Percentiles rank a stretch among this genome's conserved stretches.
phyloP scores from a whole-genome alignment of 1,139 yeast species.

The Zygoascus meyerae region DNA sequence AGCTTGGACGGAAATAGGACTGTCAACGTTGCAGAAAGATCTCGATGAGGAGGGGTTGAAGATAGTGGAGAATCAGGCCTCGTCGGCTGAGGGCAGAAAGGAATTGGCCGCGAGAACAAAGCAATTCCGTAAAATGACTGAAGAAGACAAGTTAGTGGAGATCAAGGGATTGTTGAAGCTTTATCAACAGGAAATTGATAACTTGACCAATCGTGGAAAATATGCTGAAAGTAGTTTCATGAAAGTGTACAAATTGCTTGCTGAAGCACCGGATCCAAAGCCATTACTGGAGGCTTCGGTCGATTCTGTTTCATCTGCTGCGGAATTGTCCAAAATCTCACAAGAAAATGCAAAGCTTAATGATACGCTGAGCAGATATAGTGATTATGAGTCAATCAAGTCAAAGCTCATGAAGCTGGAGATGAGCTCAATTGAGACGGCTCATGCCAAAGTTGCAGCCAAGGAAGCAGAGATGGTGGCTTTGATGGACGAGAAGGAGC shows the following conservation, averaged over 20 bases:
- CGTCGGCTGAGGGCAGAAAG: slow-evolving; percentile 64
- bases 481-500: slow-evolving; percentile 38
- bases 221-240: slow-evolving; percentile 67
- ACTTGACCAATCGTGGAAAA: slow-evolving; percentile 71
- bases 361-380: slow-evolving; percentile 56
- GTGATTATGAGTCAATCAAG: slow-evolving; percentile 76
- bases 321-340: slow-evolving; percentile 49
- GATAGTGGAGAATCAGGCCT: slow-evolving; percentile 63
- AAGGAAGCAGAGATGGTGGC: slow-evolving; percentile 37
- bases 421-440: slow-evolving; percentile 28
- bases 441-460: slow-evolving; percentile 31
- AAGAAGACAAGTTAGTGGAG: slow-evolving; percentile 58
- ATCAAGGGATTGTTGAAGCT: slow-evolving; percentile 65
- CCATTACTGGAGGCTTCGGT: slow-evolving; percentile 71
- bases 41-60: slow-evolving; percentile 72
- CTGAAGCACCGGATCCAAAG: slow-evolving; percentile 91
- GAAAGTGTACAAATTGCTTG: slow-evolving; percentile 64
- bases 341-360: slow-evolving; percentile 52
- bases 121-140: slow-evolving; percentile 65
- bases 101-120: slow-evolving; percentile 76
- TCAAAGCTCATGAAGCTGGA: slow-evolving; percentile 53
- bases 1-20: slow-evolving; percentile 70
- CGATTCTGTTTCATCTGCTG: slow-evolving; percentile 56
- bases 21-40: slow-evolving; percentile 60
- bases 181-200: slow-evolving; percentile 85